These are phyloP conservation scores for Daldinia childiae DNA, from an alignment of 495 filamentous ascomycete genomes.

Conservation along the genomic window DNA sequence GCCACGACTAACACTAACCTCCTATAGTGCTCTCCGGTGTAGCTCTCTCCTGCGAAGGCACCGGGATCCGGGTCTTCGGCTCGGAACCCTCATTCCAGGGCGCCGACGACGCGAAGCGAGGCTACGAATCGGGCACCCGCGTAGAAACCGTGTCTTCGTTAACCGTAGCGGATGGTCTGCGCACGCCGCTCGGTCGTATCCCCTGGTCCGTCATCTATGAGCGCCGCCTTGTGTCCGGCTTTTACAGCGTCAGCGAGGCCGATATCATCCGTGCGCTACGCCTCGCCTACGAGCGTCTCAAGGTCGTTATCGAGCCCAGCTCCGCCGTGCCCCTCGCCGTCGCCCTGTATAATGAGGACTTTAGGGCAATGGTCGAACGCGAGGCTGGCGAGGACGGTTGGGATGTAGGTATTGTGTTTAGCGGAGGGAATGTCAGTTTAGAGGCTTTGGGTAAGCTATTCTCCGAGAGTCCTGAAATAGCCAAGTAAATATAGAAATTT, in stretches of 20 bases:
- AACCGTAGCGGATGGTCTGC: slow-evolving; percentile 90
- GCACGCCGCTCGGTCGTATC: slow-evolving; percentile 80
- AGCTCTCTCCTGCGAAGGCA: slow-evolving; percentile 76
- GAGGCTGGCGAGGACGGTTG: slow-evolving; percentile 79
- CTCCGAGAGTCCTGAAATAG: slow-evolving; percentile 30
- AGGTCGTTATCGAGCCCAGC: slow-evolving; percentile 91
- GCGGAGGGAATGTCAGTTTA: slow-evolving; percentile 89
- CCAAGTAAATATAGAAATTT: background rate
- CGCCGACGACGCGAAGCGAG: slow-evolving; percentile 81
- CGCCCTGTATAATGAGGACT: slow-evolving; percentile 85
- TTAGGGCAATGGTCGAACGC: slow-evolving; percentile 71
- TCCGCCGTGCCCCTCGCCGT: slow-evolving; percentile 86
- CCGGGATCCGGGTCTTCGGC: slow-evolving; percentile 80
- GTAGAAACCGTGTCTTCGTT: slow-evolving; percentile 73
- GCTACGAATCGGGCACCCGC: slow-evolving; percentile 67
- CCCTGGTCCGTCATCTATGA: slow-evolving; percentile 88
- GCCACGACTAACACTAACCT: slow-evolving; percentile 12
- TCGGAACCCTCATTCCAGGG: slow-evolving; percentile 87
- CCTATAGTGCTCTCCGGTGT: slow-evolving; percentile 76
- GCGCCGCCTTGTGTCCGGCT: slow-evolving; percentile 70
- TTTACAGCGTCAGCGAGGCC: slow-evolving; percentile 82
- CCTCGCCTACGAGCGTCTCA: slow-evolving; percentile 87
- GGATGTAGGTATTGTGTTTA: slow-evolving; percentile 88
- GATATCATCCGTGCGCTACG: slow-evolving; percentile 82
- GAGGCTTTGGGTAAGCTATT: slow-evolving; percentile 78